Conservation (phyloP, 805 yeast species). For the Sungouiella thailandica region DNA sequence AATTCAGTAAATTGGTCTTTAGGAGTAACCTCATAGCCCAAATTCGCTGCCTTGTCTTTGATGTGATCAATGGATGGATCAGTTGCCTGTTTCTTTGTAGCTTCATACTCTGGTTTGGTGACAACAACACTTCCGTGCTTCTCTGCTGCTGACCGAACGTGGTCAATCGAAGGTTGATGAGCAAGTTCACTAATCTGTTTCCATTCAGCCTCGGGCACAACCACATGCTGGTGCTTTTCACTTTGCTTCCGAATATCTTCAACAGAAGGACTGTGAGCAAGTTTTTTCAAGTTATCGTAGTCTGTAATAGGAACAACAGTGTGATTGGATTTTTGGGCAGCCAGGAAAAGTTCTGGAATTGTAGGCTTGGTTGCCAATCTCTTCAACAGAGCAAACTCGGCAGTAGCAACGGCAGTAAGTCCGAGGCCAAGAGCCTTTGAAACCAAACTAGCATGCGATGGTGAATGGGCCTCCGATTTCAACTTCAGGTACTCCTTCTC, state of each 20-base stretch:
- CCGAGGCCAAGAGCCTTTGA: constrained; percentile 1
- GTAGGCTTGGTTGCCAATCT: constrained; percentile 14
- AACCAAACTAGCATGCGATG: not conserved
- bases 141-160: not conserved
- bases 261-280: constrained; percentile 12
- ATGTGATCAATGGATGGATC: constrained; percentile 7
- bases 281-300: constrained; percentile 5
- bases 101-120: not conserved
- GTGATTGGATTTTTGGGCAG: constrained; percentile 3
- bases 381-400: constrained; percentile 1
- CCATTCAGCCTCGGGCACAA: constrained; percentile 8
- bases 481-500: constrained; percentile 2
- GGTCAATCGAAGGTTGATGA: constrained; percentile 3
- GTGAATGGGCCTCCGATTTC: constrained; percentile 1
- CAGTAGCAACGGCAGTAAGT: not conserved
- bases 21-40: not conserved
- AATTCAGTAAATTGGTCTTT: not conserved
- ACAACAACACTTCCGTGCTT: not conserved
- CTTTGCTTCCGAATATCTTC: constrained; percentile 16
- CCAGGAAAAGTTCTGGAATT: constrained; percentile 6
- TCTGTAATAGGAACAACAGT: constrained; percentile 2
- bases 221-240: constrained; percentile 10
- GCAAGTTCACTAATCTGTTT: not conserved
- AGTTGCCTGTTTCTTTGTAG: constrained; percentile 3
- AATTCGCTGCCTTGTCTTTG: constrained; percentile 3